Percentiles rank a stretch among this genome's conserved stretches.
Conservation (phyloP, 2,329 filamentous ascomycete species). For the Penicillium sclerotiorum region DNA sequence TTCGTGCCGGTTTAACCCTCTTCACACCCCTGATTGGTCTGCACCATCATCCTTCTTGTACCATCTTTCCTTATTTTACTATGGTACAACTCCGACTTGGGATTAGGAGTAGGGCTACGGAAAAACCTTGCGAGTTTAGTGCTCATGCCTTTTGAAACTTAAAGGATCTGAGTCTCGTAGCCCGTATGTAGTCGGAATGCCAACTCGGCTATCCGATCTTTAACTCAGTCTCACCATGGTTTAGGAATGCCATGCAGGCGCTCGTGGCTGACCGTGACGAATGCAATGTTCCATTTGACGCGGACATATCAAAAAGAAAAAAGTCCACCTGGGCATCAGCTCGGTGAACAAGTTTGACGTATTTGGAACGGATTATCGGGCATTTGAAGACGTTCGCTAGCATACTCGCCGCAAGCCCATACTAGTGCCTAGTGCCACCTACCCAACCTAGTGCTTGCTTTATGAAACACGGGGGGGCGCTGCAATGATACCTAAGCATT, state of each 20-base stretch:
- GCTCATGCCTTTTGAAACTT: neutral
- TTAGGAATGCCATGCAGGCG: constrained; percentile 5
- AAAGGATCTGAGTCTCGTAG: neutral
- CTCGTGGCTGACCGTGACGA: constrained; percentile 10
- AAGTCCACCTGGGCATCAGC: too few species aligned
- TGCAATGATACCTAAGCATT: too few species aligned
- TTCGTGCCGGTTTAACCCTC: neutral
- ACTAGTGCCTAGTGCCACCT: too few species aligned
- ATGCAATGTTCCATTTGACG: constrained; percentile 4
- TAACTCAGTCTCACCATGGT: constrained; percentile 3
- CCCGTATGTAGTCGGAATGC: neutral
- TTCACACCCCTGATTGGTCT: neutral
- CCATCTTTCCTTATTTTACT: too few species aligned
- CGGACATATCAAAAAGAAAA: neutral
- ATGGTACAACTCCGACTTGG: neutral
- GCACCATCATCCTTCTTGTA: neutral
- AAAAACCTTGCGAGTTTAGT: neutral
- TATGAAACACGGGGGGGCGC: too few species aligned
- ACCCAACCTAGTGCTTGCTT: neutral
- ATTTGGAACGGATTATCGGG: neutral
- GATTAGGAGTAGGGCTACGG: neutral
- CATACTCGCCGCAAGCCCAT: too few species aligned
- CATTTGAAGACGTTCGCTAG: neutral
- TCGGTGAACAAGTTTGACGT: too few species aligned
- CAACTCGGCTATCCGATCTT: neutral